A percentile compares a stretch with the other conserved stretches of the same genome.
Evolutionary conservation across 2,329 filamentous ascomycete genomes (phyloP).

Genomic region (Fusarium tricinctum): DNA sequence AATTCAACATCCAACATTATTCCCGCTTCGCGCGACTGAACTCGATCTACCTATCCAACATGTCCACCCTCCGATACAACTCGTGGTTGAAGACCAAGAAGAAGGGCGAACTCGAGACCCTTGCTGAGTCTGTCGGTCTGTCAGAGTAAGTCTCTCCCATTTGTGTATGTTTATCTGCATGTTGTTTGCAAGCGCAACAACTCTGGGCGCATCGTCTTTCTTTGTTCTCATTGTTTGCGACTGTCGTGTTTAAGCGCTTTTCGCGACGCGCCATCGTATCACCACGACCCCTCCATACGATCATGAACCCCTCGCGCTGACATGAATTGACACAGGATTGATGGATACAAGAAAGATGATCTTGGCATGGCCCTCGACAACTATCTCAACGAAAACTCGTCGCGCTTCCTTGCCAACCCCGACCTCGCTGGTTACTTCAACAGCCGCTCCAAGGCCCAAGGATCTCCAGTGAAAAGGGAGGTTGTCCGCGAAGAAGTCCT

Average conservation of each 20-base stretch:
- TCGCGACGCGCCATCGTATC: constrained; percentile 40
- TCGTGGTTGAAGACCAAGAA: constrained; percentile 85
- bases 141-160: constrained; percentile 71
- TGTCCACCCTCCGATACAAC: constrained; percentile 59
- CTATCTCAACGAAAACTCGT: constrained; percentile 77
- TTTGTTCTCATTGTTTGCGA: constrained; percentile 37
- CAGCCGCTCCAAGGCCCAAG: constrained; percentile 70
- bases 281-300: constrained; percentile 27
- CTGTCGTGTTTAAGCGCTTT: constrained; percentile 27
- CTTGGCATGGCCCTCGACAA: constrained; percentile 82
- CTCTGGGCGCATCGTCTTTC: constrained; percentile 19
- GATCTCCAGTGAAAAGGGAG: constrained; percentile 74
- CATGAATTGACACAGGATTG: constrained; percentile 65
- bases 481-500: constrained; percentile 56
- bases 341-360: constrained; percentile 81
- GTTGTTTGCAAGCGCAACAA: constrained; percentile 7
- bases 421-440: constrained; percentile 82
- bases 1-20: constrained; percentile 5
- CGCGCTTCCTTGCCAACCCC: constrained; percentile 73
- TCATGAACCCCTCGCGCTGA: constrained; percentile 31
- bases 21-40: constrained; percentile 49
- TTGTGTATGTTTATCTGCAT: neutral
- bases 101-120: constrained; percentile 82
- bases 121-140: constrained; percentile 79
- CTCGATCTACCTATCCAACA: constrained; percentile 27